Percentiles rank a stretch among this genome's conserved stretches.
These are phyloP conservation scores for Gastrolobium villosum DNA, from an alignment of 306 rosid genomes.

Conservation along the genomic window DNA sequence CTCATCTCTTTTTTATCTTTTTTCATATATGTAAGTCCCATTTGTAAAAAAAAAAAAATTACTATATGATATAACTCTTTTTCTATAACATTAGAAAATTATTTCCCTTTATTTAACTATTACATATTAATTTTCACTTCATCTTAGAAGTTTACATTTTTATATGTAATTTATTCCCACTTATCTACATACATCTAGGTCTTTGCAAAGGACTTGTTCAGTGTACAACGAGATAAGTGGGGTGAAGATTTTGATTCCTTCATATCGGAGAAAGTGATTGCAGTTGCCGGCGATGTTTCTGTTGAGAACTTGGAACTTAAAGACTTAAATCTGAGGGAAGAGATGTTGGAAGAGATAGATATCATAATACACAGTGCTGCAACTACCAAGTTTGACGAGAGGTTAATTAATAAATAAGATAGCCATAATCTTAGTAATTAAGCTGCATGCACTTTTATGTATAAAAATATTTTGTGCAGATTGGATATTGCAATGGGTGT, in stretches of 20 bases:
- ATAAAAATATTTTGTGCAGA: conserved; percentile 1
- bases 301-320: conserved; percentile 37
- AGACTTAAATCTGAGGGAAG: conserved; percentile 11
- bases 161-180: no score
- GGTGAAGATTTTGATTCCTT: conserved; percentile 52
- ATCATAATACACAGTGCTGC: conserved; percentile 44
- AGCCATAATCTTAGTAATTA: not conserved
- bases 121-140: no score
- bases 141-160: no score
- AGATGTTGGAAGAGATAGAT: conserved; percentile 36
- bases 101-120: no score
- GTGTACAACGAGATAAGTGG: conserved; percentile 35
- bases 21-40: no score
- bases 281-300: conserved; percentile 50
- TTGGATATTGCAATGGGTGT: conserved; percentile 48
- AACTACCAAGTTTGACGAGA: conserved; percentile 47
- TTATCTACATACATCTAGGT: not conserved
- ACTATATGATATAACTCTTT: no score
- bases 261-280: conserved; percentile 48
- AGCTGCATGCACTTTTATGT: not conserved
- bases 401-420: not conserved
- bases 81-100: no score
- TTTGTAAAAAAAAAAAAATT: no score
- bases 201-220: conserved; percentile 49
- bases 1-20: no score